Evolutionary conservation across 805 yeast species (phyloP), one percentile per base, ranked within the genome.

Genomic region (Monosporozyma unispora): DNA sequence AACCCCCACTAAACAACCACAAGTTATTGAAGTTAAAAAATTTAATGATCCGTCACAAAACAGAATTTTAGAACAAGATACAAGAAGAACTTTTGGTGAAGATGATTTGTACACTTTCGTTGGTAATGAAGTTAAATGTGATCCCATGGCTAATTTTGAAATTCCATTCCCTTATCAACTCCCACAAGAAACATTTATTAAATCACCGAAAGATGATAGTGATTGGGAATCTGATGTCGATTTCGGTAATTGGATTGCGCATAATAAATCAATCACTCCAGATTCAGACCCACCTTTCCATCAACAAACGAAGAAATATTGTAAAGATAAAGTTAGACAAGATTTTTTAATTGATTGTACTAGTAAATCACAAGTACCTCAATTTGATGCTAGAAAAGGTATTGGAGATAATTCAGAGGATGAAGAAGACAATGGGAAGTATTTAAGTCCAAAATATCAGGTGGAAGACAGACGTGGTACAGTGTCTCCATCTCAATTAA

Each of bases 211-310:
- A 14, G 12, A 38, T 21, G 42, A 38, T 3, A 38, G 42, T 38
- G 42, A 38, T 38, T 38, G 42, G 42, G 42, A 38, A 21, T 38
- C 42, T 21, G 42, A 38, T 12, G 42, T 38, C 3, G 42, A 38
- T 38, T 38, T 38, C 14, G 42, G 42, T 14, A 38, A 38, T 21
- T 38, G 42, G 42, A 18, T 38, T 38, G 25, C 42, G 9, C 42
- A 38, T 6, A 38, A 38, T 38, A 21, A 38, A 21, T 38, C 42
- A 21, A 38, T 38, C 25, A 38, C 42, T 9, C 42, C 42, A 19
- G 42, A 38, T 21, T 38, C 42, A 9, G 42, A 38, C 12, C 42
- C 42, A 7, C 42, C 42, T 3, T 38, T 38, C 27, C 42, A 38
- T 21, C 42, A 38, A 11, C 42, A 38, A 38, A 21, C 8, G 3